Evolutionary conservation across 305 asterid species (phyloP), one percentile per base, ranked within the genome.

Genomic region (Caryopteris hybrid): DNA sequence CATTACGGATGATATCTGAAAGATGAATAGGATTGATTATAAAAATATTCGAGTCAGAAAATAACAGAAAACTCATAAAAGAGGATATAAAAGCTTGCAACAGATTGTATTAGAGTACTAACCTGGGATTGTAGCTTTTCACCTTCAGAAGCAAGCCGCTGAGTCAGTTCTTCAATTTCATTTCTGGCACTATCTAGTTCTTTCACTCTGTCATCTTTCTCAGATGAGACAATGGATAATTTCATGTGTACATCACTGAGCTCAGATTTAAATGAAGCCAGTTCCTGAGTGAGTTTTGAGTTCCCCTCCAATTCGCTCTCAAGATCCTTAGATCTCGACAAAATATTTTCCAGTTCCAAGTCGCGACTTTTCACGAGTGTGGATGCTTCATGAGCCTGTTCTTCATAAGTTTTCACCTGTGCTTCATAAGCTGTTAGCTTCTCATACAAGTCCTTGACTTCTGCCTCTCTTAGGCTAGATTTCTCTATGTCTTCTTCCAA

Each of bases 51-150:
- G 27, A 68, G 42, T 33, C 17, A 43, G n/a, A 56, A 43, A 54
- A 73, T 61, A 29, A 61, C 6, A 45, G 59, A 54, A 64, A 51
- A 33, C 38, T 52, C 58, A 16, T 39, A 13, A 47, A 12, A 36
- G 71, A 46, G 6, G 25, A 59, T 8, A 52, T 39, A 34, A 23
- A 38, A 22, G 3, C 50, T 25, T 47, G 13, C 66, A 59, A 13
- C 38, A 11, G 8, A 17, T 42, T 61, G 36, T 50, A 3, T 38
- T 47, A 53, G 29, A 56, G 66, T 33, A 64, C 80, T 65, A 68
- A 91, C 97, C 96, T 92, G 96, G 65, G 89, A 79, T 70, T 85
- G 91, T 33, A 86, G 84, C 75, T 79, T 87, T 69, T 85, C 76
- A 61, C 85, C 78, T 79, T 91, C 93, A 39, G 95, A 85, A 59